Evolutionary conservation across 2,329 filamentous ascomycete genomes (phyloP).

Genomic region (Apiospora rasikravindrae): DNA sequence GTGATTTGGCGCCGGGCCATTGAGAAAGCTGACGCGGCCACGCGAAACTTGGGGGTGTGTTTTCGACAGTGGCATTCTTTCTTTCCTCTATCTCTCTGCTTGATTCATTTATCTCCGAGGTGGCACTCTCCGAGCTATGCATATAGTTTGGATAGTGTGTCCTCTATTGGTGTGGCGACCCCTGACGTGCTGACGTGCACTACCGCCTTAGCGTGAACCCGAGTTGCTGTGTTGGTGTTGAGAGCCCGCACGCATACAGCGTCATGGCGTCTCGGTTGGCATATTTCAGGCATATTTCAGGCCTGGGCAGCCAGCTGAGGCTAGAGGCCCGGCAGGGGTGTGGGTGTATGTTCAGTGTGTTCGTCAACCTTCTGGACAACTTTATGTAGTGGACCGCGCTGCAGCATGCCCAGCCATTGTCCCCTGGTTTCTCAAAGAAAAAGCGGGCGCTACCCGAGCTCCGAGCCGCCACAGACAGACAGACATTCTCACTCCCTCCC

Average conservation of each 20-base stretch:
- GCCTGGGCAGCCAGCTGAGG: no score
- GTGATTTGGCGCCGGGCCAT: not conserved
- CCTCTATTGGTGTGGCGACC: not conserved
- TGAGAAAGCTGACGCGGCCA: constrained; percentile 1
- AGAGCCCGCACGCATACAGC: no score
- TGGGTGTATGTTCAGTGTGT: no score
- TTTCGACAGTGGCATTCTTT: not conserved
- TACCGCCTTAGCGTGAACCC: not conserved
- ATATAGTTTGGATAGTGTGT: not conserved
- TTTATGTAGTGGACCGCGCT: constrained; percentile 1
- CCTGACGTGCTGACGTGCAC: not conserved
- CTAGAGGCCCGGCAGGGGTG: not conserved
- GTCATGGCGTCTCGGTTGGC: not conserved
- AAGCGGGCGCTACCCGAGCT: not conserved
- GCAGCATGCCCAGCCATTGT: not conserved
- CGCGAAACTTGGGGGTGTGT: not conserved
- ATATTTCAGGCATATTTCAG: no score
- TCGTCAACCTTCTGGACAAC: not conserved
- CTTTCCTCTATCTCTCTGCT: not conserved
- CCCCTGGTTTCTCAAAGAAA: not conserved
- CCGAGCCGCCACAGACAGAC: constrained; percentile 1
- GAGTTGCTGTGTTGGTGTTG: not conserved
- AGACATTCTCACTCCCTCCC: not conserved
- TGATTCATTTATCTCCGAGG: not conserved
- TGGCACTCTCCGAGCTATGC: not conserved